phyloP scores from a whole-genome alignment of 148 eudicot species.

The Chenopodium album region DNA sequence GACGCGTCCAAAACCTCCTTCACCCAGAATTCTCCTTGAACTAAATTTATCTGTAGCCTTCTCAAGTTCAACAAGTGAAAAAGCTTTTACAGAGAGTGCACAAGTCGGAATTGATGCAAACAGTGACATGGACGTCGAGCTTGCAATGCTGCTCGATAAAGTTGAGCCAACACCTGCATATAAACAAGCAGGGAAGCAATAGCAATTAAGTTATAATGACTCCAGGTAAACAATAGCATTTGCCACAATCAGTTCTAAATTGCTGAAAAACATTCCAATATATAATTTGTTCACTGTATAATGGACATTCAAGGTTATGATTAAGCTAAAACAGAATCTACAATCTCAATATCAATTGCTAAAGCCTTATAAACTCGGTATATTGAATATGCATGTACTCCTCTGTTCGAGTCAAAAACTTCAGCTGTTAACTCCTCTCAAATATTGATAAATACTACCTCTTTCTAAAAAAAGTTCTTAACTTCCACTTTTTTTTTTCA shows the following conservation, averaged over 20 bases:
- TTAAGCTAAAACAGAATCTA: slow-evolving; percentile 3
- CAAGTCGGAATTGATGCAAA: slow-evolving; percentile 72
- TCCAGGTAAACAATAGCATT: background rate
- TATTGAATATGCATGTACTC: background rate
- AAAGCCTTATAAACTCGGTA: background rate
- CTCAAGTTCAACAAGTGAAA: slow-evolving; percentile 69
- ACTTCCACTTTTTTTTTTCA: too few species aligned
- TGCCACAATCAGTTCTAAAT: background rate
- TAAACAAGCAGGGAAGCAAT: background rate
- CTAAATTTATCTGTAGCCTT: slow-evolving; percentile 88
- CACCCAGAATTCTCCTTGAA: slow-evolving; percentile 76
- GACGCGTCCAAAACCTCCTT: slow-evolving; percentile 99
- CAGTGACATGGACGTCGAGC: slow-evolving; percentile 73
- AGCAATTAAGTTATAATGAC: background rate
- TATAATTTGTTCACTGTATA: background rate
- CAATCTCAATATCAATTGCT: background rate
- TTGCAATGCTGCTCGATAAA: slow-evolving; percentile 66
- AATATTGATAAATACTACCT: too few species aligned
- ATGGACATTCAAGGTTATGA: background rate
- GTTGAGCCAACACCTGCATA: slow-evolving; percentile 66
- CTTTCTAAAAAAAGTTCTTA: too few species aligned
- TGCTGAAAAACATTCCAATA: background rate
- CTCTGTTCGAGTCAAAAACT: background rate
- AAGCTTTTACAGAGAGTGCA: slow-evolving; percentile 78
- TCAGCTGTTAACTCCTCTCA: background rate